Conservation (phyloP, 345 rosid species). For the Brassica carinata region DNA sequence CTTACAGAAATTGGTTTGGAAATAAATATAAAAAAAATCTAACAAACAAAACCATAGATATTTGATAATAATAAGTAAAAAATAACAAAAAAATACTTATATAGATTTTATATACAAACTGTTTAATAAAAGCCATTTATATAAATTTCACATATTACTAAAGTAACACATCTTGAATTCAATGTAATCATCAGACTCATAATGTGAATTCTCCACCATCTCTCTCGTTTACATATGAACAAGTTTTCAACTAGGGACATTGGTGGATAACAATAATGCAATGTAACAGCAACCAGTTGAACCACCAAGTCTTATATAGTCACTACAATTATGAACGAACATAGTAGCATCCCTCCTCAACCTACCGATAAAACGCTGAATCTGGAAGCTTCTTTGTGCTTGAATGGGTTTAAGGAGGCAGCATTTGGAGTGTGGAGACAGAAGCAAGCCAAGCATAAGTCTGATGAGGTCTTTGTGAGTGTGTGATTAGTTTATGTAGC, state of each 20-base stretch:
- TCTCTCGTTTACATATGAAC: background rate
- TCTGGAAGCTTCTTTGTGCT: conserved; percentile 12
- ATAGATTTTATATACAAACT: too few relatives aligned
- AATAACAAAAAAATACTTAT: too few relatives aligned
- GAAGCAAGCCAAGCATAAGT: conserved; percentile 40
- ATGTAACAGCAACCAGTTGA: background rate
- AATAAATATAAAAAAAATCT: too few relatives aligned
- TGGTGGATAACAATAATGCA: background rate
- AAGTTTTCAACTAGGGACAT: background rate
- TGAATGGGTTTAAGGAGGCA: conserved; percentile 39
- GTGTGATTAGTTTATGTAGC: conserved; percentile 26
- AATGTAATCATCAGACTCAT: background rate
- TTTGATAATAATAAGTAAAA: too few relatives aligned
- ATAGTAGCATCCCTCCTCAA: too few relatives aligned
- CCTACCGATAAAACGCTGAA: background rate
- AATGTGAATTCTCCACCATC: background rate
- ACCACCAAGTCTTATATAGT: background rate
- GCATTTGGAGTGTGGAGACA: conserved; percentile 41
- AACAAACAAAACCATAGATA: too few relatives aligned
- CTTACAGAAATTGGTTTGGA: too few relatives aligned
- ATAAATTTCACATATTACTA: too few relatives aligned
- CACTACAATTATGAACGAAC: too few relatives aligned
- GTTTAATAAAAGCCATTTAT: too few relatives aligned
- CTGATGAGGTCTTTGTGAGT: conserved; percentile 19
- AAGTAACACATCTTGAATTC: too few relatives aligned